Evolutionary conservation across 1,139 yeast genomes (phyloP), one percentile per base, ranked within the genome.

Genomic region (Candida albicans): DNA sequence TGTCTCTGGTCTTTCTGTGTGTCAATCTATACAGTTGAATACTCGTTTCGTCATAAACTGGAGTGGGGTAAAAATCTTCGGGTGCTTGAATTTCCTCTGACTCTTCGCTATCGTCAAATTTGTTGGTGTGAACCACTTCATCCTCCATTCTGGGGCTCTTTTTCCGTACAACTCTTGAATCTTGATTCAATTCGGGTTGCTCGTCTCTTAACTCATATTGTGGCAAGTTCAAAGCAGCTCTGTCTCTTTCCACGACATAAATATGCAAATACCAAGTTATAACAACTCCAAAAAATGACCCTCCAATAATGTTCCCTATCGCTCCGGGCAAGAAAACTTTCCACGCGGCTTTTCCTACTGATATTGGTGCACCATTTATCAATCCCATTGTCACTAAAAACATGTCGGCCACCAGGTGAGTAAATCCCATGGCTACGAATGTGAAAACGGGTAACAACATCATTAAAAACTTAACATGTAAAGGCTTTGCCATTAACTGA

Each of bases 341-440:
- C 93, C 93, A 87, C 8, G 83, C 81, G 42, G 79, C 81, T n/a
- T 64, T 64, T 0, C 81, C 86, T 24, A 84, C 87, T 0, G 82
- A 67, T 10, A 81, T 67, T 3, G 79, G 73, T 0, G 88, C 84
- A 26, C 82, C 78, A 58, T 84, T 83, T 40, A 87, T 71, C 55
- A 85, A 65, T 0, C 88, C 95, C 52, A 81, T 76, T 8, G 82
- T 77, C 9, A 84, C 58, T 46, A 84, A 54, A 52, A 71, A 81
- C 91, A 87, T 85, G 60, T 87, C 95, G 1, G 95, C 95, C 8
- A 87, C 89, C 2, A 81, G 80, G 58, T 87, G 95, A 4, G 88
- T 81, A 61, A 81, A 87, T 0, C 95, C 95, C 68, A 83, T 69
- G 1, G 82, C 55, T 8, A 85, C 95, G 59, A 87, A 84, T 0